Base-by-base conservation (phyloP, 2,329 filamentous ascomycete genomes). In the Neoarthrinium moseri region DNA sequence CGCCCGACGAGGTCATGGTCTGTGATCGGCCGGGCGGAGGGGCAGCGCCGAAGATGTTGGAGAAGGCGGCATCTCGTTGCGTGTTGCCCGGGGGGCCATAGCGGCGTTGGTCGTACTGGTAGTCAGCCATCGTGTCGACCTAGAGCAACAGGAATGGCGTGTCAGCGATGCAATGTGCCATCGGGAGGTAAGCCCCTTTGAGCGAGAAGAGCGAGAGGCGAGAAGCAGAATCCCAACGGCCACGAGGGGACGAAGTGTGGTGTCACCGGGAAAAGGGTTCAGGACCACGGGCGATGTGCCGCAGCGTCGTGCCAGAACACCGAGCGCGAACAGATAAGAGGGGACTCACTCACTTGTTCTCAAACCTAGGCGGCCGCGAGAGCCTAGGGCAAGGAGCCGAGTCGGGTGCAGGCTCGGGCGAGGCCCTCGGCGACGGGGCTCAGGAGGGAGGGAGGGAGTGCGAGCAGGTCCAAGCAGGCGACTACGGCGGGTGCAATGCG, bases 31-130 rank as follows among this genome's bases (percentile, higher is more conserved):
- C 92, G 36, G 89, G 83, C 37, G 90, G 90, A 53, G 89, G 91
- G 54, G 89, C 80, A 54, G 84, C 84, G 57, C 92, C 94, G 66
- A 97, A 99, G 64, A 97, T 97, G 71, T 92, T 92, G 55, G 88
- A 90, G 69, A 95, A 99, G 55, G 92, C 94, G 56, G 90, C 89
- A 81, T 99, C 91, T 71, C 94, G 87, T 70, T 94, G 89, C 61
- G 75, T 77, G 62, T 77, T 77, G 53, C 74, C 72, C 45, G 72
- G 62, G 20, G 68, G 63, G 48, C 75, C 74, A 75, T 80, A 77
- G 55, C 75, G 62, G 56, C 75, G 74, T 62, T 78, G 72, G 56
- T 75, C 73, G 58, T 75, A 74, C 51, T 74, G 76, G 57, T 82
- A 81, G 60, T 83, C 78, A 58, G 78, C 75, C 79, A 83, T 83